Percentiles rank a stretch among this genome's conserved stretches.
phyloP scores from a whole-genome alignment of 257 asterid species.

The Nicotiana benthamiana region DNA sequence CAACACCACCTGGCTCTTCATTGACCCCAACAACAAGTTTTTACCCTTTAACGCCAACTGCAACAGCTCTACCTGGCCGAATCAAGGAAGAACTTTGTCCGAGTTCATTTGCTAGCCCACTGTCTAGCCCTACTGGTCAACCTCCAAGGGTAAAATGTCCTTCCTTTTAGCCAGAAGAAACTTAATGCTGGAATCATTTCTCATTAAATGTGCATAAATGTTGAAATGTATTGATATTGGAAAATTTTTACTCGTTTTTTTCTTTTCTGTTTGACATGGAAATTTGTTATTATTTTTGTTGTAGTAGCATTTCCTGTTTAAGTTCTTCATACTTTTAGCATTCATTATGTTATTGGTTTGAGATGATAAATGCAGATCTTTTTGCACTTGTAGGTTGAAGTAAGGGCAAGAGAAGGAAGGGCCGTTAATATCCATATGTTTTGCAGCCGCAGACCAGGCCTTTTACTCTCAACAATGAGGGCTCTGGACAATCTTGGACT shows the following conservation, averaged over 20 bases:
- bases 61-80: slow-evolving; percentile 34
- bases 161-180: neutral
- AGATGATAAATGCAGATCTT: neutral
- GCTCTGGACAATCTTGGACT: slow-evolving; percentile 62
- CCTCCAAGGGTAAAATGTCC: slow-evolving; percentile 45
- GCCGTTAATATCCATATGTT: slow-evolving; percentile 70
- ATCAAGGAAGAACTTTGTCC: slow-evolving; percentile 68
- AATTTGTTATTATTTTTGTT: neutral
- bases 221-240: neutral
- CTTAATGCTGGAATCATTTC: neutral
- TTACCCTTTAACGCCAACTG: slow-evolving; percentile 50
- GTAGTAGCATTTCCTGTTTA: neutral
- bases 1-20: slow-evolving; percentile 38
- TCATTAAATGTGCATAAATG: neutral
- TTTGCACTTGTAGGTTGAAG: slow-evolving; percentile 47
- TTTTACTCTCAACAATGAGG: slow-evolving; percentile 50
- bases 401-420: slow-evolving; percentile 56
- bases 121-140: slow-evolving; percentile 63
- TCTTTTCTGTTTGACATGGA: neutral
- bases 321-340: neutral
- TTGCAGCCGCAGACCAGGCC: slow-evolving; percentile 52
- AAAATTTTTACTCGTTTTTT: neutral
- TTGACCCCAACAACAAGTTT: slow-evolving; percentile 25
- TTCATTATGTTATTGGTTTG: neutral
- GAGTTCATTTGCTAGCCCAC: slow-evolving; percentile 50